Evolutionary conservation across 2,329 filamentous ascomycete species (phyloP), one percentile per base, ranked within the genome.

Genomic region (Escovopsis sp.): DNA sequence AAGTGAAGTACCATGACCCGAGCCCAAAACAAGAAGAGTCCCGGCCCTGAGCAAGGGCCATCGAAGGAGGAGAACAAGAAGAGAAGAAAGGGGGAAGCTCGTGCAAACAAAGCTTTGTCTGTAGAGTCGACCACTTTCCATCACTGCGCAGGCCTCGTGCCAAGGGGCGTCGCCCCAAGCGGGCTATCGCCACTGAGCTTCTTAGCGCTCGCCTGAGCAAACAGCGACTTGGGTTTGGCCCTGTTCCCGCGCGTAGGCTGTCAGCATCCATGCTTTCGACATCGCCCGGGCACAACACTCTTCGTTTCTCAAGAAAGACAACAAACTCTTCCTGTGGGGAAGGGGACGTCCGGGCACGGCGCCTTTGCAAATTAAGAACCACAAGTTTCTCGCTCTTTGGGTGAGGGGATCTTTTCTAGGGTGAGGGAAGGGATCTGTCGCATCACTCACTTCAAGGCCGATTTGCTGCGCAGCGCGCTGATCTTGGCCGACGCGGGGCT

Each of bases 401-500:
- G n/a, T n/a, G n/a, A n/a, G n/a, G n/a, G n/a, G n/a, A n/a, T n/a
- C n/a, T n/a, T n/a, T n/a, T n/a, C n/a, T n/a, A n/a, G n/a, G n/a
- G n/a, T n/a, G n/a, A n/a, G n/a, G n/a, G n/a, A n/a, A n/a, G n/a
- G n/a, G n/a, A n/a, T n/a, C n/a, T n/a, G n/a, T n/a, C n/a, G n/a
- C n/a, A n/a, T n/a, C n/a, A 68, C 72, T 53, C 66, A 84, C 79
- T 86, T 88, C 61, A 70, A 70, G 42, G 76, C 76, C 50, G 84
- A 78, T 65, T 85, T 86, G 61, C 73, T 82, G 60, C 82, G 80
- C 57, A 87, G 74, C 28, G 79, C 78, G 43, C 70, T 79, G 48
- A 90, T 71, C 68, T 90, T 90, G 56, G 81, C 78, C 14, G 78
- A 81, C 58, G 82, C 86, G 26, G 84, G 84, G 48, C 79, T 86